Percentiles rank a stretch among this genome's conserved stretches.
These are phyloP conservation scores for Glebionis coronaria DNA, from an alignment of 129 eudicot genomes.

Conservation along the genomic window DNA sequence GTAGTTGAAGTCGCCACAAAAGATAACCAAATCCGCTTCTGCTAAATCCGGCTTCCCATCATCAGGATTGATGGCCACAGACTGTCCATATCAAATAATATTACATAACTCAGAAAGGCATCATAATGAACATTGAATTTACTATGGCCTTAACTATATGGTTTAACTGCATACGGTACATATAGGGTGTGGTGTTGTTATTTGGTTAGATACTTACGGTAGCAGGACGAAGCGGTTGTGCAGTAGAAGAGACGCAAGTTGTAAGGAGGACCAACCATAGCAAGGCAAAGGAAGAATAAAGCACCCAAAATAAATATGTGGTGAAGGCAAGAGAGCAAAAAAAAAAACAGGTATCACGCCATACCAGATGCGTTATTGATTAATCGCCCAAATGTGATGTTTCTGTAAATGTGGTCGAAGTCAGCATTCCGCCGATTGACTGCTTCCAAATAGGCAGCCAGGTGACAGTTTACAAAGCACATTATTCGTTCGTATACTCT, in stretches of 20 bases:
- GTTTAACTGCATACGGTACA: too few relatives aligned
- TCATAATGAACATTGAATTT: background rate
- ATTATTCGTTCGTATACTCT: constrained; percentile 90
- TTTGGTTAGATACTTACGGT: constrained; percentile 39
- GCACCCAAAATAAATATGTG: constrained; percentile 71
- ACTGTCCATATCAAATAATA: constrained; percentile 29
- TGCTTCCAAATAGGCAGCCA: constrained; percentile 99
- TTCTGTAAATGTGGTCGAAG: constrained; percentile 81
- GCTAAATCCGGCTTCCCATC: constrained; percentile 91
- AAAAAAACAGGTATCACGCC: constrained; percentile 66
- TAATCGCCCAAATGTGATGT: constrained; percentile 63
- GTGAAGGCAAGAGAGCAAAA: constrained; percentile 70
- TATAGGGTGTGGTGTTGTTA: background rate
- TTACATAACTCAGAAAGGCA: constrained; percentile 3
- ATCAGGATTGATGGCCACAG: constrained; percentile 54
- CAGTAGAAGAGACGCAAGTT: constrained; percentile 74
- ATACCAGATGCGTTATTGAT: constrained; percentile 84
- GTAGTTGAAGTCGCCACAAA: constrained; percentile 90
- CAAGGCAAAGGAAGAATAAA: constrained; percentile 70
- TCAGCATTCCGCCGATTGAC: constrained; percentile 86
- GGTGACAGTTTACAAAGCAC: constrained; percentile 88
- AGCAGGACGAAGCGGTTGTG: constrained; percentile 69
- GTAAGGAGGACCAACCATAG: constrained; percentile 72
- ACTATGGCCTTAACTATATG: too few relatives aligned
- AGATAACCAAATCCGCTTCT: constrained; percentile 90